phyloP scores from a whole-genome alignment of 495 filamentous ascomycete species.

The Acidiella bohemica region DNA sequence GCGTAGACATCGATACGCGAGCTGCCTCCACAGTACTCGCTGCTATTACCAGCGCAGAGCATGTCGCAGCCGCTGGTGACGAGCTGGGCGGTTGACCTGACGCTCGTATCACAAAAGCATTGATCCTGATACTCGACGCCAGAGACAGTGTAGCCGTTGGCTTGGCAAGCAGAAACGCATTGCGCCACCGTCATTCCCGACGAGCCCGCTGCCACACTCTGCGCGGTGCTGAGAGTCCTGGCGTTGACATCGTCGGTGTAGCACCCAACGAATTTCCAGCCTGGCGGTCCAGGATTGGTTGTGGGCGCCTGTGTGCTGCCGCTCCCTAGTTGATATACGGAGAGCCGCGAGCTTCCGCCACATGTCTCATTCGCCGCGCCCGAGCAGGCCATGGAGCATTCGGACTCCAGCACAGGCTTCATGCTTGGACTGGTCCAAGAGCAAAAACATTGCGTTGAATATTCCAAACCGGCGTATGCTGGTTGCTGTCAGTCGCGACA shows the following conservation, averaged over 20 bases:
- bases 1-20: neutral
- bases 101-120: neutral
- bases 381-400: neutral
- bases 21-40: neutral
- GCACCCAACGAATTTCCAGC: neutral
- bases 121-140: neutral
- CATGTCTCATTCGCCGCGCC: neutral
- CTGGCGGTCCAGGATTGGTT: neutral
- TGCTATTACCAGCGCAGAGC: neutral
- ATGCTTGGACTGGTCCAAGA: no score
- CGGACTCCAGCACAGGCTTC: no score
- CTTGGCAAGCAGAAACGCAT: neutral
- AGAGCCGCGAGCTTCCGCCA: neutral
- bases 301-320: neutral
- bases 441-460: no score
- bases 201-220: neutral
- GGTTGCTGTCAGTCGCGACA: neutral
- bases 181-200: neutral
- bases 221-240: neutral
- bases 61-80: neutral
- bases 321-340: neutral
- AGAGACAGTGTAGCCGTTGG: neutral
- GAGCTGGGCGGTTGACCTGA: neutral
- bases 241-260: neutral
- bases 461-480: neutral